Percentiles rank a stretch among this genome's conserved stretches.
These are phyloP conservation scores for Aspergillus fumigatus DNA, from an alignment of 2,329 filamentous ascomycete genomes.

Conservation along the genomic window DNA sequence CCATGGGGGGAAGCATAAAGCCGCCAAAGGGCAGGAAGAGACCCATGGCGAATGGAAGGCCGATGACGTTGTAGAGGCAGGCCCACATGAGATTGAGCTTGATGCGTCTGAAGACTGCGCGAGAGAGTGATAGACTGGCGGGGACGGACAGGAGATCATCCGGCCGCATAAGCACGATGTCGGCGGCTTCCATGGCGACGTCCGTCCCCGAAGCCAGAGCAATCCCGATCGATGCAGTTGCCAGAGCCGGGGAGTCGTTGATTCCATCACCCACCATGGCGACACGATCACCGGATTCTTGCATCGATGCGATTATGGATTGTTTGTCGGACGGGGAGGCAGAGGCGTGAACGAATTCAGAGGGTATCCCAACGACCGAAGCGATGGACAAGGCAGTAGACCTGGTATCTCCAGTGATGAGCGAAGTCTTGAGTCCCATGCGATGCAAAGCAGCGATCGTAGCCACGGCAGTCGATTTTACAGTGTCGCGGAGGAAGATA, in stretches of 20 bases:
- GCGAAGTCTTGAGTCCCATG: slow-evolving; percentile 81
- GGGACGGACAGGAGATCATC: slow-evolving; percentile 92
- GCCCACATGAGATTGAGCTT: slow-evolving; percentile 92
- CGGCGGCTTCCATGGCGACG: slow-evolving; percentile 95
- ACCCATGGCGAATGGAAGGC: slow-evolving; percentile 94
- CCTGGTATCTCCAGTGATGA: slow-evolving; percentile 89
- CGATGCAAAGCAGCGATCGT: slow-evolving; percentile 75
- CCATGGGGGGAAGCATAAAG: slow-evolving; percentile 81
- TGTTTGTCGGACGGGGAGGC: slow-evolving; percentile 90
- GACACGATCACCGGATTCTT: slow-evolving; percentile 69
- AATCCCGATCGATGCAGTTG: slow-evolving; percentile 88
- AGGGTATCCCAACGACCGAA: slow-evolving; percentile 71
- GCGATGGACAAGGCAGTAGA: slow-evolving; percentile 83
- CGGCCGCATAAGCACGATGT: slow-evolving; percentile 91
- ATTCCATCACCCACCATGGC: slow-evolving; percentile 99
- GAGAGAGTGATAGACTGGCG: slow-evolving; percentile 73
- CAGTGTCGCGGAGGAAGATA: slow-evolving; percentile 79
- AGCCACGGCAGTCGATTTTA: slow-evolving; percentile 81
- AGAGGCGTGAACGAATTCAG: slow-evolving; percentile 74
- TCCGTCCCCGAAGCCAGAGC: slow-evolving; percentile 90
- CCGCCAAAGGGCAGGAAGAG: slow-evolving; percentile 86
- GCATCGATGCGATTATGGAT: slow-evolving; percentile 71
- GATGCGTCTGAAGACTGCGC: slow-evolving; percentile 84
- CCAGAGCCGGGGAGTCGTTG: slow-evolving; percentile 94
- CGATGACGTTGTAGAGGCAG: slow-evolving; percentile 86